Evolutionary conservation across 1,284 basidiomycete genomes (phyloP), one percentile per base, ranked within the genome.

Genomic region (Irpex sp.): DNA sequence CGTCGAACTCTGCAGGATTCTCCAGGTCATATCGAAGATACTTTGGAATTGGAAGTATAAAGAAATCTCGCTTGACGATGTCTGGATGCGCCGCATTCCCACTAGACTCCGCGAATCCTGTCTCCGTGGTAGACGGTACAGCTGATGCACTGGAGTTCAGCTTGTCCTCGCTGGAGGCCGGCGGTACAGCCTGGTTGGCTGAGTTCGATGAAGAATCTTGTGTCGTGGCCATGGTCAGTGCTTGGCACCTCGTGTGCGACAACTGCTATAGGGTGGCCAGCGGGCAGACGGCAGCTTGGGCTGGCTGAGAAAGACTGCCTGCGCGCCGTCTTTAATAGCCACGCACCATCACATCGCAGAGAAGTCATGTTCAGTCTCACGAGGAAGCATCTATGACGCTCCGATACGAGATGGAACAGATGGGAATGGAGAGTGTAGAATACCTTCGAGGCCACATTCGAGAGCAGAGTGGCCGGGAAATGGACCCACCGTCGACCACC

Each of bases 21-120:
- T 79, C 69, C 1, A 86, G 83, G 75, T 90, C 77, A 69, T 89
- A 87, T 47, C 83, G 85, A 11, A 90, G 78, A 57, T 79, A 76
- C 64, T 72, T 76, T 0, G 91, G 91, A 37, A 93, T 89, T 0
- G 88, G 88, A 5, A 92, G 66, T 64, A 92, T 78, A 5, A 84
- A 82, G 66, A 91, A 85, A 68, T 90, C 87, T 58, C 44, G 1
- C 44, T 47, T 47, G 44, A 47, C 44, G 44, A 47, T 47, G 44
- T 47, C 44, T 47, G n/a, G 44, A 47, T 47, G 11, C 9, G 44
- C n/a, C 13, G 44, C n/a, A 15, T 47, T n/a, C 44, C 4, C 44
- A n/a, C 44, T 11, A 4, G 44, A 47, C 44, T 47, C 44, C n/a
- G 44, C 44, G 4, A 47, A n/a, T 47, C 44, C 44, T n/a, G n/a